A percentile compares a stretch with the other conserved stretches of the same genome.
Evolutionary conservation across 495 filamentous ascomycete species (phyloP).

Genomic region (Hyaloscypha variabilis): DNA sequence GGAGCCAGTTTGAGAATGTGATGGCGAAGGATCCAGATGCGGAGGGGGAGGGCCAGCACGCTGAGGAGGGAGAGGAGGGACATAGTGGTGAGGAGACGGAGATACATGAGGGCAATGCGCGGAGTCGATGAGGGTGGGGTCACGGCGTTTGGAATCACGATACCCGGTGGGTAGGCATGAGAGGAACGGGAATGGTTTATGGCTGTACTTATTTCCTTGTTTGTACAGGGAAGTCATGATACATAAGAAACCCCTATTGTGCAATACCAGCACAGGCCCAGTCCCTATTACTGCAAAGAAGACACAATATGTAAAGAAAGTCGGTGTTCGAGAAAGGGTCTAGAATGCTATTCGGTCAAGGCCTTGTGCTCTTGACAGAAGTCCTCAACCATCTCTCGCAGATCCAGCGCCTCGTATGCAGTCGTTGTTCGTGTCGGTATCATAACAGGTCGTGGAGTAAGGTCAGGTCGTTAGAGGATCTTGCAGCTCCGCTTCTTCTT

Average conservation of each 20-base stretch:
- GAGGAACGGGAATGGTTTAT: slow-evolving; percentile 9
- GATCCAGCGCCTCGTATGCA: slow-evolving; percentile 31
- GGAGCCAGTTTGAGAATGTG: slow-evolving; percentile 95
- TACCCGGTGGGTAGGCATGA: slow-evolving; percentile 30
- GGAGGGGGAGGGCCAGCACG: slow-evolving; percentile 41
- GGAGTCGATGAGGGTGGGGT: slow-evolving; percentile 8
- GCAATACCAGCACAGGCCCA: slow-evolving; percentile 25
- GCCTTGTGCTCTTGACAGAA: slow-evolving; percentile 21
- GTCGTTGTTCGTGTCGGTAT: slow-evolving; percentile 33
- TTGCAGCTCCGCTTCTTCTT: slow-evolving; percentile 77
- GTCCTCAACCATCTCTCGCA: slow-evolving; percentile 14
- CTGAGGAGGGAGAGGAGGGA: slow-evolving; percentile 32
- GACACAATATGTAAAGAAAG: slow-evolving; percentile 18
- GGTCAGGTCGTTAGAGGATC: slow-evolving; percentile 57
- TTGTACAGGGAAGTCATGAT: slow-evolving; percentile 30
- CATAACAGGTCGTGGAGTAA: slow-evolving; percentile 27
- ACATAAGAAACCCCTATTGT: slow-evolving; percentile 30
- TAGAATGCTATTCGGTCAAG: slow-evolving; percentile 22
- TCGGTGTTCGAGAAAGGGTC: slow-evolving; percentile 16
- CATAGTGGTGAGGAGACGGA: slow-evolving; percentile 28
- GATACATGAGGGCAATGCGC: slow-evolving; percentile 22
- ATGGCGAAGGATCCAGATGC: slow-evolving; percentile 77
- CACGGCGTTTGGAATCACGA: slow-evolving; percentile 31
- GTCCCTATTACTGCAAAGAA: slow-evolving; percentile 26
- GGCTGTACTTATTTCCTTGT: slow-evolving; percentile 20